Base-by-base conservation (phyloP, 2,329 filamentous ascomycete genomes). In the Cercospora sp. region DNA sequence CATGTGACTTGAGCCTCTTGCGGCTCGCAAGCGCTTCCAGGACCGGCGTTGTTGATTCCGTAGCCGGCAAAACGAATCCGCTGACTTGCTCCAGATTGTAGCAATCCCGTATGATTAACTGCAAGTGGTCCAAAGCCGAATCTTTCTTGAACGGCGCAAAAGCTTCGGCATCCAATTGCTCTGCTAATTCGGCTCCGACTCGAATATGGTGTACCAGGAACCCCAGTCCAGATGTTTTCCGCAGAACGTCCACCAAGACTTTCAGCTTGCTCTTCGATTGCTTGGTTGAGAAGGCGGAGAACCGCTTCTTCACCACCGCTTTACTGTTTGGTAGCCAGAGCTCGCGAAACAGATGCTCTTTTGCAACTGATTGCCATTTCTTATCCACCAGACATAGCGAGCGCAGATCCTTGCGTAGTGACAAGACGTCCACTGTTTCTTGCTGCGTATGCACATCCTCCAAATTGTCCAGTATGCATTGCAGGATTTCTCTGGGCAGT, bases 61-160 rank as follows among this genome's bases (percentile, higher is more conserved):
- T 69, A 9, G 69, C 69, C 6, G 83, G 80, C n/a, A 84, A 77
- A 60, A 83, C 81, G 65, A 87, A 83, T 5, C 86, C 87, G 33
- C 83, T 74, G 7, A 89, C 76, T 28, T 81, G 81, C 75, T 88
- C 85, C 23, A 89, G 76, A 67, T 85, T 86, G 7, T 86, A 85
- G 72, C 86, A 88, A 2, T 83, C 82, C 82, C 87, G 86, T 33
- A 89, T 84, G 42, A 89, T 79, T 0, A 86, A 87, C 5, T 85
- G 84, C 18, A 87, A 76, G 18, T 84, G 67, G 66, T 86, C 83
- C 53, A 84, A 78, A 63, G 86, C 84, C 60, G 84, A 82, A 72
- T 84, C 80, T 73, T 75, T 67, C 39, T 75, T 74, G 67, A 80
- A 74, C 7, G 79, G 51, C 68, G 65, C 80, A 53, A 65, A 60